Conservation (phyloP, 768 basidiomycete genomes). For the Psilocybe tampanensis region DNA sequence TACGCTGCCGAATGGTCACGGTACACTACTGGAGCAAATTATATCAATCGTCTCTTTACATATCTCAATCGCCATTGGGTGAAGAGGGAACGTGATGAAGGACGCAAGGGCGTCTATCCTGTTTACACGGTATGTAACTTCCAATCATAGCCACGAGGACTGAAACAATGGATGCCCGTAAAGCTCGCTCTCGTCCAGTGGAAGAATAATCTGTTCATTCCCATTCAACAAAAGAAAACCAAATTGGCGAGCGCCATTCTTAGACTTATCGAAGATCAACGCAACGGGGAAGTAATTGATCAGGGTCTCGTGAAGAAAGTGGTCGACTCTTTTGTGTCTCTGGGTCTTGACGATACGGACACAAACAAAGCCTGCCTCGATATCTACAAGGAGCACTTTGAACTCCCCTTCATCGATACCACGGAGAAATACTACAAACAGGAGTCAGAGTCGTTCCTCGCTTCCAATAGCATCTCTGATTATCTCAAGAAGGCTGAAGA, state of each 20-base stretch:
- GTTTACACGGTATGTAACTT: slow-evolving; percentile 83
- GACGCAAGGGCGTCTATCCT: slow-evolving; percentile 90
- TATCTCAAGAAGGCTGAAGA: slow-evolving; percentile 96
- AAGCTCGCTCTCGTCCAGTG: slow-evolving; percentile 96
- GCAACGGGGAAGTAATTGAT: slow-evolving; percentile 94
- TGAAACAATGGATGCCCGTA: slow-evolving; percentile 7
- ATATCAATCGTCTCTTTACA: slow-evolving; percentile 96
- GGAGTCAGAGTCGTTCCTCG: slow-evolving; percentile 90
- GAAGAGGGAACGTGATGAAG: slow-evolving; percentile 96
- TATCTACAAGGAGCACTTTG: slow-evolving; percentile 91
- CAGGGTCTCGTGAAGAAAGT: slow-evolving; percentile 93
- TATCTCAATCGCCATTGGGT: slow-evolving; percentile 99
- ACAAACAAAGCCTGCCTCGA: slow-evolving; percentile 92
- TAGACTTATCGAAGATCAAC: slow-evolving; percentile 87
- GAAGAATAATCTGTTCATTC: slow-evolving; percentile 89
- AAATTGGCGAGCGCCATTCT: slow-evolving; percentile 89
- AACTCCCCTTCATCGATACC: slow-evolving; percentile 82
- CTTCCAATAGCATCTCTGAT: slow-evolving; percentile 87
- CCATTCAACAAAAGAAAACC: slow-evolving; percentile 78
- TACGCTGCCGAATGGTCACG: slow-evolving; percentile 95
- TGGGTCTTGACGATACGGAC: slow-evolving; percentile 91
- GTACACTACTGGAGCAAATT: slow-evolving; percentile 96
- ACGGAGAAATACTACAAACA: slow-evolving; percentile 92
- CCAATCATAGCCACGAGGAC: neutral
- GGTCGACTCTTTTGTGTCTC: slow-evolving; percentile 92